Conservation (phyloP, 176 grass and related monocot species). For the Alopecurus myosuroides region DNA sequence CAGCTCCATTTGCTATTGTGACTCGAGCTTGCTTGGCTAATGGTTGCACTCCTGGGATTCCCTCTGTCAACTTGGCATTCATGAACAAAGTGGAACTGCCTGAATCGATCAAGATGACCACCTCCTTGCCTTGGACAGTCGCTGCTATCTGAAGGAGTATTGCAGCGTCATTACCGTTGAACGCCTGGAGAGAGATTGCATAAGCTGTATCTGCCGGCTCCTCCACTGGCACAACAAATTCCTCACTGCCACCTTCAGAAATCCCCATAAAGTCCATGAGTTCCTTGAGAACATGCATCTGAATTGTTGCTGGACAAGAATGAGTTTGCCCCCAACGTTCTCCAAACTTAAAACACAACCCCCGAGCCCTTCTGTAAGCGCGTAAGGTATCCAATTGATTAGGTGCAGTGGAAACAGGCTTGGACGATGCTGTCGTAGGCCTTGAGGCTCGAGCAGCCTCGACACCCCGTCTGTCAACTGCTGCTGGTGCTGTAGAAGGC, state of each 20-base stretch:
- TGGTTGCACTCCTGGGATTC: neutral
- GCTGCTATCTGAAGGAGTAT: neutral
- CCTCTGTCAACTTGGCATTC: neutral
- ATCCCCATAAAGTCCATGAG: too few relatives aligned
- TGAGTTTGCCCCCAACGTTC: neutral
- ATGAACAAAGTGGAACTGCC: neutral
- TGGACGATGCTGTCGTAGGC: accelerated
- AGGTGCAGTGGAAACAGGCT: accelerated
- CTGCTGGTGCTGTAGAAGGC: too few relatives aligned
- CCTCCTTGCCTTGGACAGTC: accelerated
- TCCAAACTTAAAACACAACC: neutral
- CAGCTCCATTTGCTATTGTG: too few relatives aligned
- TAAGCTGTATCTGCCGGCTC: neutral
- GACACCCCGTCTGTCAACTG: too few relatives aligned
- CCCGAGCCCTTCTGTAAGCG: neutral
- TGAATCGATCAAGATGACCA: neutral
- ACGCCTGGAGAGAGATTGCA: neutral
- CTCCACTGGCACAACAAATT: neutral
- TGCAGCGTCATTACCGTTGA: neutral
- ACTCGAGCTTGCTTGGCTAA: too few relatives aligned
- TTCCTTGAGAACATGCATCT: neutral
- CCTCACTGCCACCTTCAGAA: too few relatives aligned
- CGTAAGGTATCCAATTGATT: neutral
- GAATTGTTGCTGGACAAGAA: neutral
- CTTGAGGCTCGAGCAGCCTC: neutral